These are phyloP conservation scores for Cladophialophora yegresii DNA, from an alignment of 2,329 filamentous ascomycete genomes.

Conservation along the genomic window DNA sequence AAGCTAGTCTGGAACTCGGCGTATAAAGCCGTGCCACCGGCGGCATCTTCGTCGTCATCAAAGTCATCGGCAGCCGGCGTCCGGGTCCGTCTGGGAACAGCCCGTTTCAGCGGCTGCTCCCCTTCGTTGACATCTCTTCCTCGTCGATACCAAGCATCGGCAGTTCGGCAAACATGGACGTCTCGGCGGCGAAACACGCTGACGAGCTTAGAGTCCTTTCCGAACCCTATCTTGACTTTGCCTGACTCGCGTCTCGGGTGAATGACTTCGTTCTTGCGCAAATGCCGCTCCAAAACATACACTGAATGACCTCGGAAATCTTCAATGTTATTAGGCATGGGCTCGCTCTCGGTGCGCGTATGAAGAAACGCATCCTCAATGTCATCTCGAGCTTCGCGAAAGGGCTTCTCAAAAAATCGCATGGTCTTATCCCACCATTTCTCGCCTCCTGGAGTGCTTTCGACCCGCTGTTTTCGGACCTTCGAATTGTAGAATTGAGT, in stretches of 20 bases:
- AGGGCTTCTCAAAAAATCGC: constrained; percentile 46
- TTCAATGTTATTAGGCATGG: constrained; percentile 80
- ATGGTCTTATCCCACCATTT: constrained; percentile 58
- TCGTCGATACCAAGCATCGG: constrained; percentile 87
- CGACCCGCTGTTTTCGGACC: constrained; percentile 78
- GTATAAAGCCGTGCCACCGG: constrained; percentile 61
- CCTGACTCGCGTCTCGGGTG: constrained; percentile 71
- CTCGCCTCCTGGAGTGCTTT: constrained; percentile 60
- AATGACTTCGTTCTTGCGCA: constrained; percentile 81
- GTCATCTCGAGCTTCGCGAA: constrained; percentile 69
- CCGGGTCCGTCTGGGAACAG: constrained; percentile 53
- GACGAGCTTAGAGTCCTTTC: constrained; percentile 62
- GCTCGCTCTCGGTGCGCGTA: constrained; percentile 71
- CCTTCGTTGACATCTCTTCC: constrained; percentile 76
- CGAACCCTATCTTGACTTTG: constrained; percentile 68
- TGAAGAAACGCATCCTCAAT: constrained; percentile 78
- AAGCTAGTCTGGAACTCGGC: constrained; percentile 64
- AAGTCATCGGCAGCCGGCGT: constrained; percentile 40
- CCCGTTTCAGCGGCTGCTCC: constrained; percentile 79
- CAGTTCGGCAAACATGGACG: constrained; percentile 74
- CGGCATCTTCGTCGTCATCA: constrained; percentile 45
- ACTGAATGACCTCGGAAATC: constrained; percentile 86
- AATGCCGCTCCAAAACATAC: constrained; percentile 80
- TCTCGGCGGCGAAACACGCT: constrained; percentile 79
- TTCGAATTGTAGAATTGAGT: constrained; percentile 87